Conservation (phyloP, 1,139 yeast species). For the Kluyveromyces sp. region DNA sequence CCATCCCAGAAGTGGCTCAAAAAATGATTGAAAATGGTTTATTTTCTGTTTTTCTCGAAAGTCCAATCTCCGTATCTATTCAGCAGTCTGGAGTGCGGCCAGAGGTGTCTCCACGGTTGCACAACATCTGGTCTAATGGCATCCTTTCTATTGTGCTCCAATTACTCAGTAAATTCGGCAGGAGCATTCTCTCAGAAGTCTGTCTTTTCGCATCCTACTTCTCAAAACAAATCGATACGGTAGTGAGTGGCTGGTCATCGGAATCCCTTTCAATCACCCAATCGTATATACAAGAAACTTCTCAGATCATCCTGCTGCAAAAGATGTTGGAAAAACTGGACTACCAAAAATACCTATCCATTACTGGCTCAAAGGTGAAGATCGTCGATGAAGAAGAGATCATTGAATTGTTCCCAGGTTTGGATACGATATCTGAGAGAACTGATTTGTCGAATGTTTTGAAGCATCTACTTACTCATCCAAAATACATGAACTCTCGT, state of each 20-base stretch:
- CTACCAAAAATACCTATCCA: conserved; percentile 38
- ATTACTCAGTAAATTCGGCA: conserved; percentile 57
- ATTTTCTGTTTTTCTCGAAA: conserved; percentile 63
- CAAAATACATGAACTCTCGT: conserved; percentile 70
- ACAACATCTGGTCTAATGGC: conserved; percentile 78
- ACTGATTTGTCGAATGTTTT: conserved; percentile 52
- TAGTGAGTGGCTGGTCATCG: conserved; percentile 65
- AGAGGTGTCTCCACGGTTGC: conserved; percentile 46
- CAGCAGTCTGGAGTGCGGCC: conserved; percentile 60
- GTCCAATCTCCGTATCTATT: conserved; percentile 61
- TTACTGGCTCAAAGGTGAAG: conserved; percentile 17
- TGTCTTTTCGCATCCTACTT: conserved; percentile 59
- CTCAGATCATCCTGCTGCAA: conserved; percentile 63
- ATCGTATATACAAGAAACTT: conserved; percentile 68
- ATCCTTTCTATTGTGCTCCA: conserved; percentile 61
- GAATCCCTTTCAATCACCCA: conserved; percentile 56
- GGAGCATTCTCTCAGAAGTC: conserved; percentile 56
- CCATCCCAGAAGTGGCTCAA: conserved; percentile 58
- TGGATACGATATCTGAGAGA: conserved; percentile 52
- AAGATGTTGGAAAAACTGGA: conserved; percentile 48
- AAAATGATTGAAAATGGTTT: conserved; percentile 59
- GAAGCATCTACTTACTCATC: conserved; percentile 73
- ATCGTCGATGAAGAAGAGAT: conserved; percentile 21
- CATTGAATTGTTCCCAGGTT: conserved; percentile 47
- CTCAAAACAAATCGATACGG: conserved; percentile 54